Evolutionary conservation across 371 early-diverging fungal genomes (phyloP), one percentile per base, ranked within the genome.

Genomic region (Lichtheimia ornata): DNA sequence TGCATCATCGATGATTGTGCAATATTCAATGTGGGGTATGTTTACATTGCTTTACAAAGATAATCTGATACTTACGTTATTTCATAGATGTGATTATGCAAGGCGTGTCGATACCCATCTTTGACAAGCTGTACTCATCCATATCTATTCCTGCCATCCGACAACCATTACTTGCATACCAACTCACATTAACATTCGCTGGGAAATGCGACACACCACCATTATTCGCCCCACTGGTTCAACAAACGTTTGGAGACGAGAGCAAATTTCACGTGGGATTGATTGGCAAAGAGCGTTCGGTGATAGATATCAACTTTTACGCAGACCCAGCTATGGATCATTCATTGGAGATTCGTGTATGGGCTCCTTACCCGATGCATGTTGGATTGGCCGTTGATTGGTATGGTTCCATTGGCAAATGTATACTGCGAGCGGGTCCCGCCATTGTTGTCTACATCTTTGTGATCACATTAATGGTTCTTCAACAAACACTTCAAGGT

Each of bases 381-480:
- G 43, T 85, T 3, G 56, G 79, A 22, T 59, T 91, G 41, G 66
- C 67, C 0, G 76, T 91, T 24, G 89, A 91, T 72, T 86, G 80
- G 84, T 91, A 91, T 65, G 88, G 90, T 17, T 87, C 89, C 56
- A 65, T 89, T 44, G 89, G 89, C 50, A 83, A 87, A 52, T 71
- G 78, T 42, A 69, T 89, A n/a, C 82, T 87, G 56, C 83, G 84
- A 76, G 59, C 88, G 82, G 83, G 86, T 70, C 35, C 69, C 76
- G 35, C 69, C 72, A 30, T 85, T 70, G 4, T 70, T 74, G 61
- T 76, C 77, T 61, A 35, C 35, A 25, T 54, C 13, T 58, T 56
- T 50, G 54, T 58, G 30, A 50, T 58, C 44, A 27, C 61, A 13
- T 9, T 57, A 18, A 22, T 44, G 41, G 17, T 59, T 13, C 27